Evolutionary conservation across 805 yeast genomes (phyloP).

Genomic region (Lachancea kluyveri): DNA sequence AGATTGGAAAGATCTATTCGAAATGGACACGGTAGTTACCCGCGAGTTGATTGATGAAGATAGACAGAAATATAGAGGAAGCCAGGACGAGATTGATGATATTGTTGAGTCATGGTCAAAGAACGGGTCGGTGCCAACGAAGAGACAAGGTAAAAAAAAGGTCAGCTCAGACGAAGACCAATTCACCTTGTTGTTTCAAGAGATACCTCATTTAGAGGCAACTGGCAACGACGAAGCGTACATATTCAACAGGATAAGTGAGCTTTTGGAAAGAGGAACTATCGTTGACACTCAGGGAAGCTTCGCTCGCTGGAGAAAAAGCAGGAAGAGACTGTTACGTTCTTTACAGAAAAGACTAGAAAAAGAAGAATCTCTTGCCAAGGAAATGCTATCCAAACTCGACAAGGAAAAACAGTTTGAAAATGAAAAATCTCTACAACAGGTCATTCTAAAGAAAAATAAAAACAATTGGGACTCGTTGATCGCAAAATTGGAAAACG

Average conservation of each 20-base stretch:
- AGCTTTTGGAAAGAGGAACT: slow-evolving; percentile 35
- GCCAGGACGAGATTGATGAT: slow-evolving; percentile 56
- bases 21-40: slow-evolving; percentile 43
- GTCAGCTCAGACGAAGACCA: slow-evolving; percentile 45
- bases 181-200: slow-evolving; percentile 62
- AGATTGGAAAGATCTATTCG: slow-evolving; percentile 55
- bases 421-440: slow-evolving; percentile 38
- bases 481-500: slow-evolving; percentile 42
- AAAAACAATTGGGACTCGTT: slow-evolving; percentile 38
- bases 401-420: slow-evolving; percentile 22
- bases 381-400: slow-evolving; percentile 33
- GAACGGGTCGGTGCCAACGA: too few relatives aligned
- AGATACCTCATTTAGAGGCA: slow-evolving; percentile 70
- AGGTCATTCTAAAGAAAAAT: slow-evolving; percentile 45
- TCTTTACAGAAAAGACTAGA: slow-evolving; percentile 46
- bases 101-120: slow-evolving; percentile 51
- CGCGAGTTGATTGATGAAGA: slow-evolving; percentile 69
- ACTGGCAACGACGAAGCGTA: slow-evolving; percentile 55
- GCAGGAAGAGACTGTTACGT: slow-evolving; percentile 41
- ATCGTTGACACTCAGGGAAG: slow-evolving; percentile 33
- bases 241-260: slow-evolving; percentile 45
- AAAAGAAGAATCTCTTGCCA: slow-evolving; percentile 63
- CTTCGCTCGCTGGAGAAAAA: slow-evolving; percentile 47
- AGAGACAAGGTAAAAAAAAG: slow-evolving; percentile 2
- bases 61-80: slow-evolving; percentile 52